Conservation (phyloP, 2,329 filamentous ascomycete genomes). For the Fusarium equiseti region DNA sequence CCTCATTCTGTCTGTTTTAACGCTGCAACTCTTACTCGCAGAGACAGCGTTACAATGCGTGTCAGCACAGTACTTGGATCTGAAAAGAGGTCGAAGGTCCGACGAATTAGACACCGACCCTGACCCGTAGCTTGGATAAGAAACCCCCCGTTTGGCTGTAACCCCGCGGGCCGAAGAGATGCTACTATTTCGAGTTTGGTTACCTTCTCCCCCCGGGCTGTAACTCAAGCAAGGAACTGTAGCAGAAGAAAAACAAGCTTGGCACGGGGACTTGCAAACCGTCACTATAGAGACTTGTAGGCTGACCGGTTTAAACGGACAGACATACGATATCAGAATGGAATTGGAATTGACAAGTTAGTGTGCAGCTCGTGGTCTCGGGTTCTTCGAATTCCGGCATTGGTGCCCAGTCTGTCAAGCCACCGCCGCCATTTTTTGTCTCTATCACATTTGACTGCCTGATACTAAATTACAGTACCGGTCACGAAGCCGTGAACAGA, state of each 20-base stretch:
- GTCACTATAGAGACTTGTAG: not conserved
- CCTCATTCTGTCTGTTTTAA: conserved; percentile 5
- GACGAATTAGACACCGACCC: not conserved
- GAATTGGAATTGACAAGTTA: not conserved
- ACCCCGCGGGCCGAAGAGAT: conserved; percentile 9
- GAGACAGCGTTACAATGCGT: conserved; percentile 1
- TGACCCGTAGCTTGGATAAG: not conserved
- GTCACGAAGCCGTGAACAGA: conserved; percentile 8
- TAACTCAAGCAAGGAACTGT: conserved; percentile 18
- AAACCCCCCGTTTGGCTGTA: conserved; percentile 11
- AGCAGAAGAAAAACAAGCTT: conserved; percentile 21
- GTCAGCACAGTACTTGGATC: conserved; percentile 7
- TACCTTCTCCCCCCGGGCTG: not conserved
- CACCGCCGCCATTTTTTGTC: conserved; percentile 24
- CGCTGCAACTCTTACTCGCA: not conserved
- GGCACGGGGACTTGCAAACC: conserved; percentile 23
- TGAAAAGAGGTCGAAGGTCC: not conserved
- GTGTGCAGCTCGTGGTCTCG: conserved; percentile 9
- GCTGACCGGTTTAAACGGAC: not conserved
- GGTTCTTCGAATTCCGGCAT: conserved; percentile 15
- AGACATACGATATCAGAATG: not conserved
- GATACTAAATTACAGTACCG: not conserved
- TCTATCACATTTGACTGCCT: not conserved
- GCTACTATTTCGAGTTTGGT: conserved; percentile 28
- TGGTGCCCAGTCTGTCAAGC: conserved; percentile 14